phyloP scores from a whole-genome alignment of 306 rosid species.

The Aeschynomene evenia region DNA sequence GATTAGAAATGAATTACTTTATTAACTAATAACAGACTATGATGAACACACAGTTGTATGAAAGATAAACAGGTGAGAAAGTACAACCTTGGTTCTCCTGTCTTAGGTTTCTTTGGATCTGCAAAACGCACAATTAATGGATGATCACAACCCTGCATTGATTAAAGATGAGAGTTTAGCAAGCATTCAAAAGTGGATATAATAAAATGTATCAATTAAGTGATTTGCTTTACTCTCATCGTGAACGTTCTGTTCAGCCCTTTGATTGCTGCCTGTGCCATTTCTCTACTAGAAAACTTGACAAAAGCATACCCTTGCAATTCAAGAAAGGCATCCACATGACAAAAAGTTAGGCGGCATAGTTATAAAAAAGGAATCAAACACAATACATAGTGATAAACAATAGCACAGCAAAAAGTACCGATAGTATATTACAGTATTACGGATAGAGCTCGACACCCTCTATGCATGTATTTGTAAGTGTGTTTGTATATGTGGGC shows the following conservation, averaged over 20 bases:
- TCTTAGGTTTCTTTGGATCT: conserved; percentile 76
- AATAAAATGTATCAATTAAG: conserved; percentile 14
- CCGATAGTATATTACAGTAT: not conserved
- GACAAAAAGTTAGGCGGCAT: conserved; percentile 27
- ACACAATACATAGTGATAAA: conserved; percentile 16
- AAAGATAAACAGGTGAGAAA: conserved; percentile 27
- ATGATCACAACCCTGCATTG: conserved; percentile 72
- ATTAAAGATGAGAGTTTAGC: conserved; percentile 30
- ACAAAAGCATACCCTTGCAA: conserved; percentile 77
- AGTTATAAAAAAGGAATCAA: conserved; percentile 13
- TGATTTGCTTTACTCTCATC: conserved; percentile 63
- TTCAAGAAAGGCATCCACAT: conserved; percentile 29
- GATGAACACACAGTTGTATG: conserved; percentile 4
- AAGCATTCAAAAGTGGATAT: conserved; percentile 28
- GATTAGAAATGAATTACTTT: conserved; percentile 1
- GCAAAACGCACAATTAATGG: conserved; percentile 91
- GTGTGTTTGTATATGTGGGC: not conserved
- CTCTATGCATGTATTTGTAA: conserved; percentile 1
- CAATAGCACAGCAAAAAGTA: conserved; percentile 3
- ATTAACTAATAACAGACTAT: not conserved
- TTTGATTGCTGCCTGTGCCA: conserved; percentile 82
- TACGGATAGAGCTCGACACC: conserved; percentile 2
- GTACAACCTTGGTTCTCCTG: conserved; percentile 69
- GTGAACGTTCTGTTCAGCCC: conserved; percentile 66
- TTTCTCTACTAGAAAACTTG: conserved; percentile 63